Conservation (phyloP, 176 grass and related monocot genomes). For the Rhipidocladum racemiflorum region DNA sequence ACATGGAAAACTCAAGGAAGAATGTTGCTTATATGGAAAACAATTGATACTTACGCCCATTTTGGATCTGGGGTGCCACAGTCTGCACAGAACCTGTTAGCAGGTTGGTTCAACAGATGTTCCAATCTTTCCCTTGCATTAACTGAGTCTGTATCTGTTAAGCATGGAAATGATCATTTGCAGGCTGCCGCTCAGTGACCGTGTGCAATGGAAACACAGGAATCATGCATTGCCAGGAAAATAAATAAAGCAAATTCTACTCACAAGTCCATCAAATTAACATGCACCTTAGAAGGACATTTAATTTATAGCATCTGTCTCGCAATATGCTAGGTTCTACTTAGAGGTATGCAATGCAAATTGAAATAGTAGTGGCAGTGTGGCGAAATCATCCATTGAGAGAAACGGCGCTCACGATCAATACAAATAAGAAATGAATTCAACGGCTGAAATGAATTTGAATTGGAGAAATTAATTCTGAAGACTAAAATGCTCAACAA, state of each 20-base stretch:
- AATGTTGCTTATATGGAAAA: not conserved
- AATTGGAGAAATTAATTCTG: not conserved
- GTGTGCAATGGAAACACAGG: not conserved
- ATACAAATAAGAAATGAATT: not conserved
- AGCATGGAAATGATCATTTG: not conserved
- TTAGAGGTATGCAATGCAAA: not conserved
- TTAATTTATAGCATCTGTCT: not conserved
- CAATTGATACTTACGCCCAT: slow-evolving; percentile 69
- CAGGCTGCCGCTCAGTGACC: not conserved
- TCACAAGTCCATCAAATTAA: not conserved
- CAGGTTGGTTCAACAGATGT: slow-evolving; percentile 61
- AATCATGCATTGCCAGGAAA: not conserved
- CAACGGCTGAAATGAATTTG: not conserved
- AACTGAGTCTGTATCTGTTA: slow-evolving; percentile 17
- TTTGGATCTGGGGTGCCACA: slow-evolving; percentile 82
- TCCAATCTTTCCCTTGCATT: slow-evolving; percentile 59
- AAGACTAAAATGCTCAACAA: not conserved
- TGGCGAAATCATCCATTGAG: not conserved
- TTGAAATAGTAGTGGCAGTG: too few species aligned
- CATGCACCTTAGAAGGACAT: not conserved
- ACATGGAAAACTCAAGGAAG: not conserved
- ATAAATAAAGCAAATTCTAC: not conserved
- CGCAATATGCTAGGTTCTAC: not conserved
- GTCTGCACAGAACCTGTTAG: slow-evolving; percentile 77
- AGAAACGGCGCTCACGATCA: not conserved